These are phyloP conservation scores for Melampsora americana DNA, from an alignment of 1,284 basidiomycete species.

Conservation along the genomic window DNA sequence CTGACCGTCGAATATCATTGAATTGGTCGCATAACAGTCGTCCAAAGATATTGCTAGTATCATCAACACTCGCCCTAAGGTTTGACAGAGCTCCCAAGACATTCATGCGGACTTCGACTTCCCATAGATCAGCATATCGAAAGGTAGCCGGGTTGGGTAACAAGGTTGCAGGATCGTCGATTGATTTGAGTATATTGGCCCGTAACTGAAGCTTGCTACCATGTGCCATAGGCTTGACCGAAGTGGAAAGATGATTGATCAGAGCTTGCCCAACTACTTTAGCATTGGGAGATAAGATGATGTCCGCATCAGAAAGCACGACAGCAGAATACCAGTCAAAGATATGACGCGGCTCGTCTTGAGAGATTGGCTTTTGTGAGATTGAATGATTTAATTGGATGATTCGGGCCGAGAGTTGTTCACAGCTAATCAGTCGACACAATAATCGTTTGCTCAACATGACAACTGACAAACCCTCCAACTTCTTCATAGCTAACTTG, in stretches of 20 bases:
- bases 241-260: background rate
- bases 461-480: background rate
- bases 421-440: background rate
- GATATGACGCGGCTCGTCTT: background rate
- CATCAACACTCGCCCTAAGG: background rate
- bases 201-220: background rate
- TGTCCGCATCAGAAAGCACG: slow-evolving; percentile 3
- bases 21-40: background rate
- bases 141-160: background rate
- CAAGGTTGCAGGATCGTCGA: background rate
- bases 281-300: slow-evolving; percentile 4
- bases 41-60: background rate
- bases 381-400: slow-evolving; percentile 5
- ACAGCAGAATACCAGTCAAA: slow-evolving; percentile 8
- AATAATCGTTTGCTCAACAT: slow-evolving; percentile 1
- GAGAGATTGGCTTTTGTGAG: background rate
- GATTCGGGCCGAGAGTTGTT: slow-evolving; percentile 1
- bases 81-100: slow-evolving; percentile 1
- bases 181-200: background rate
- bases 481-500: slow-evolving; percentile 1
- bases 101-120: slow-evolving; percentile 9
- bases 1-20: background rate
- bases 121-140: slow-evolving; percentile 5
- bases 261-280: background rate
- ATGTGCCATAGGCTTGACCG: background rate